phyloP scores from a whole-genome alignment of 495 filamentous ascomycete genomes.

The Clohesyomyces aquaticus region DNA sequence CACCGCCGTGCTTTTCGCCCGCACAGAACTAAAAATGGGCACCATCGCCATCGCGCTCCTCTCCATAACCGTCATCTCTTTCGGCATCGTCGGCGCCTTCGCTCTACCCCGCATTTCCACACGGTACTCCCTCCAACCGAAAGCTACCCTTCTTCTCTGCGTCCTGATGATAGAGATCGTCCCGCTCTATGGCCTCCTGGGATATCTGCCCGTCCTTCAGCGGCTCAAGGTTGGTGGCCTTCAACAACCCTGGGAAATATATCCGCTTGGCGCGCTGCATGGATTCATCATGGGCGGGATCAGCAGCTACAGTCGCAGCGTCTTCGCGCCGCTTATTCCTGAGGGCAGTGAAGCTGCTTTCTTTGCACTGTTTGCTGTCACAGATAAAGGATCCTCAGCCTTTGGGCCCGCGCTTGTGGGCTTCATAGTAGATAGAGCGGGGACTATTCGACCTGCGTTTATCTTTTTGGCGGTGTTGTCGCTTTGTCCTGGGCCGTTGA shows the following conservation, averaged over 20 bases:
- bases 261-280: slow-evolving; percentile 40
- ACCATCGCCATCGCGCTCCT: slow-evolving; percentile 40
- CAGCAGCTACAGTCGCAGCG: slow-evolving; percentile 38
- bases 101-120: slow-evolving; percentile 37
- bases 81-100: slow-evolving; percentile 44
- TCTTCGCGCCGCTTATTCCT: slow-evolving; percentile 44
- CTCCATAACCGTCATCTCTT: slow-evolving; percentile 41
- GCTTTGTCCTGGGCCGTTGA: slow-evolving; percentile 36
- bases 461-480: slow-evolving; percentile 43
- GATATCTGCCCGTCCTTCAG: slow-evolving; percentile 41
- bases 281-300: slow-evolving; percentile 45
- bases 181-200: slow-evolving; percentile 44
- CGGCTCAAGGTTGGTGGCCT: slow-evolving; percentile 39
- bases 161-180: slow-evolving; percentile 41
- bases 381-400: slow-evolving; percentile 44
- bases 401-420: slow-evolving; percentile 45
- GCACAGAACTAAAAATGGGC: slow-evolving; percentile 81
- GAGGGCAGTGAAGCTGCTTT: slow-evolving; percentile 46
- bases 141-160: slow-evolving; percentile 37
- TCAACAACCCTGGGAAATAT: slow-evolving; percentile 45
- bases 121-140: slow-evolving; percentile 23
- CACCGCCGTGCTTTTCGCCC: slow-evolving; percentile 91
- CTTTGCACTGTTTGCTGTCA: slow-evolving; percentile 45
- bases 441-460: slow-evolving; percentile 45
- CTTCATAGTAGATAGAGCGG: slow-evolving; percentile 40